These are phyloP conservation scores for Saccharomyces jurei DNA, from an alignment of 805 yeast species.

Conservation along the genomic window DNA sequence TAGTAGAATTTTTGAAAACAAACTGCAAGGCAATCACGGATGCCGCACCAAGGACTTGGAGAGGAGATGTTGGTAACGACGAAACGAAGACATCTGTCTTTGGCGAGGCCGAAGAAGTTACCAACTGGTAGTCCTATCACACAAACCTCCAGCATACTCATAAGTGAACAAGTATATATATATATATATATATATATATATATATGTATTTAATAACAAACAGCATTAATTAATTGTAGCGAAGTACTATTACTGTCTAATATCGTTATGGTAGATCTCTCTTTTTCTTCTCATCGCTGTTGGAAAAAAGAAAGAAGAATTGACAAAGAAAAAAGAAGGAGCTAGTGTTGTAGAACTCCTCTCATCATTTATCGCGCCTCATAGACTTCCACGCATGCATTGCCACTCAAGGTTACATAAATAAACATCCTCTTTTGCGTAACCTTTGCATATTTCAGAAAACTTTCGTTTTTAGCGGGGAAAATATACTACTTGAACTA, in stretches of 20 bases:
- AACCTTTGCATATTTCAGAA: not conserved
- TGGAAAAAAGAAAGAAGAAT: not conserved
- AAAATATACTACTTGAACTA: not conserved
- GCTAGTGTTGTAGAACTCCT: not conserved
- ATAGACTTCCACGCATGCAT: not conserved
- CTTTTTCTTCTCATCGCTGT: not conserved
- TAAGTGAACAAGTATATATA: not conserved
- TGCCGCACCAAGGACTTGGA: conserved; percentile 33
- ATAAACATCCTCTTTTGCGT: not conserved
- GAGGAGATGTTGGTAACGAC: conserved; percentile 37
- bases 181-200: not conserved
- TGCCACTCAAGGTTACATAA: not conserved
- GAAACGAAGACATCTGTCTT: conserved; percentile 57
- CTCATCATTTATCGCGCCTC: not conserved
- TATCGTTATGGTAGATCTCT: not conserved
- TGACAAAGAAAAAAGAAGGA: not conserved
- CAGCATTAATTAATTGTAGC: not conserved
- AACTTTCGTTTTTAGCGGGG: not conserved
- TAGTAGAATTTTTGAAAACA: conserved; percentile 54
- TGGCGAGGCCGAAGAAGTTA: conserved; percentile 92
- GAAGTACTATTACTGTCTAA: not conserved
- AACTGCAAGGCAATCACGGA: conserved; percentile 53
- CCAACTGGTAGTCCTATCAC: conserved; percentile 64
- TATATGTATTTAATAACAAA: not conserved
- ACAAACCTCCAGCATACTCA: not conserved